Evolutionary conservation across 2,329 filamentous ascomycete genomes (phyloP).

Genomic region (Colletotrichum plurivorum): DNA sequence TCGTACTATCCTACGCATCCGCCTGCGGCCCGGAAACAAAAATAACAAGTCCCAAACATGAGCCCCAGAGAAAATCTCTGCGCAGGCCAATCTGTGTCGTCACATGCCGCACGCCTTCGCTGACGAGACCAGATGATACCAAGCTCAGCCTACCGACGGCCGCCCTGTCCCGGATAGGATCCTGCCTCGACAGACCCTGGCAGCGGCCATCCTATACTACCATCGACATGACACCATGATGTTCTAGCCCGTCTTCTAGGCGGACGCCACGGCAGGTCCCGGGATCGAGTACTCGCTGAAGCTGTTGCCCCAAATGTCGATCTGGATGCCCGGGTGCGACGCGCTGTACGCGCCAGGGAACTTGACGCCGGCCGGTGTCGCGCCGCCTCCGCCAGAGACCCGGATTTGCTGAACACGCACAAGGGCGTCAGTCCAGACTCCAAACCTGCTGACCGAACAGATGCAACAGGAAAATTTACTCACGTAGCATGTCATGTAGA

Average conservation of each 20-base stretch:
- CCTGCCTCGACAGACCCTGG: not conserved
- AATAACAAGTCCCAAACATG: not conserved
- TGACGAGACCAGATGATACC: not conserved
- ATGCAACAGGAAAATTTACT: slow-evolving; percentile 44
- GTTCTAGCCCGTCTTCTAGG: not conserved
- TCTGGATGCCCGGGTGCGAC: slow-evolving; percentile 60
- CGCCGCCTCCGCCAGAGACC: slow-evolving; percentile 43
- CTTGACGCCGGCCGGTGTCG: slow-evolving; percentile 43
- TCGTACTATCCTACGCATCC: slow-evolving; percentile 1
- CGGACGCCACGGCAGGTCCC: slow-evolving; percentile 14
- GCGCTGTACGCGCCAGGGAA: slow-evolving; percentile 29
- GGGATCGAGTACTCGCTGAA: slow-evolving; percentile 40
- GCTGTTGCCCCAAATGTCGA: slow-evolving; percentile 55
- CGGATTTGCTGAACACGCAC: slow-evolving; percentile 39
- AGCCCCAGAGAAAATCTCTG: not conserved
- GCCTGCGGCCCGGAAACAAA: not conserved
- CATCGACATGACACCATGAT: not conserved
- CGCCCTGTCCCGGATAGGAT: not conserved
- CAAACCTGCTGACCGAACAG: not conserved
- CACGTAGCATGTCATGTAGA: slow-evolving; percentile 38
- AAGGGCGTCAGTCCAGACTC: not conserved
- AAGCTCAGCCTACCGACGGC: not conserved
- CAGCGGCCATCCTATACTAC: no score
- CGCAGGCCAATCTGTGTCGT: slow-evolving; percentile 2
- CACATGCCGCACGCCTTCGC: not conserved